A percentile compares a stretch with the other conserved stretches of the same genome.
Evolutionary conservation across 495 filamentous ascomycete species (phyloP).

Genomic region (Podospora fimiseda): DNA sequence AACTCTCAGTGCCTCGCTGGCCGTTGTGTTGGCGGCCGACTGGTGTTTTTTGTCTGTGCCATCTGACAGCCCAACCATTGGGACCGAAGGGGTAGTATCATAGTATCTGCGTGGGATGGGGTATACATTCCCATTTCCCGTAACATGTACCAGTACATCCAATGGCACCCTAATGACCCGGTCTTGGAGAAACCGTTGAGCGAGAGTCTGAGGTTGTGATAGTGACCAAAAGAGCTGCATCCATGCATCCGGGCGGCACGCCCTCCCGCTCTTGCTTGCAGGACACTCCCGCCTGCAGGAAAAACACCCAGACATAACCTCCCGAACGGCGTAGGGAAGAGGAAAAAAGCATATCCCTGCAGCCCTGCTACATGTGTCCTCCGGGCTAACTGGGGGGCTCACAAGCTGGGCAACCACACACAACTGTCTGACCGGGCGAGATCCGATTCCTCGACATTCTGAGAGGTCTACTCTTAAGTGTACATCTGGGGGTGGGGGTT

Average conservation of each 20-base stretch:
- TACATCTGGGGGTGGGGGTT: background rate
- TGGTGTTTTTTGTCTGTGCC: too few species aligned
- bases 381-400: constrained; percentile 27
- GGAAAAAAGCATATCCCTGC: constrained; percentile 3
- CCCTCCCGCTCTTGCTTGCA: constrained; percentile 23
- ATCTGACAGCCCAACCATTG: background rate
- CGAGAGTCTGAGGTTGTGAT: background rate
- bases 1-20: too few species aligned
- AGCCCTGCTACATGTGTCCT: constrained; percentile 11
- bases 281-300: constrained; percentile 2
- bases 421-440: background rate
- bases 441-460: background rate
- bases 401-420: constrained; percentile 7
- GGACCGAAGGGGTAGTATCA: background rate
- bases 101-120: background rate
- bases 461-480: background rate
- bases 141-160: too few species aligned
- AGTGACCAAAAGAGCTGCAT: constrained; percentile 8
- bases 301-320: background rate
- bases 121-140: too few species aligned
- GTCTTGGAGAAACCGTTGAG: background rate
- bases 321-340: background rate
- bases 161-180: background rate
- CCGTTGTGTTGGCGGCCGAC: too few species aligned
- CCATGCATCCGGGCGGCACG: constrained; percentile 8